Conservation (phyloP, 371 early-diverging fungal species). For the Dinochytrium kinnereticum region DNA sequence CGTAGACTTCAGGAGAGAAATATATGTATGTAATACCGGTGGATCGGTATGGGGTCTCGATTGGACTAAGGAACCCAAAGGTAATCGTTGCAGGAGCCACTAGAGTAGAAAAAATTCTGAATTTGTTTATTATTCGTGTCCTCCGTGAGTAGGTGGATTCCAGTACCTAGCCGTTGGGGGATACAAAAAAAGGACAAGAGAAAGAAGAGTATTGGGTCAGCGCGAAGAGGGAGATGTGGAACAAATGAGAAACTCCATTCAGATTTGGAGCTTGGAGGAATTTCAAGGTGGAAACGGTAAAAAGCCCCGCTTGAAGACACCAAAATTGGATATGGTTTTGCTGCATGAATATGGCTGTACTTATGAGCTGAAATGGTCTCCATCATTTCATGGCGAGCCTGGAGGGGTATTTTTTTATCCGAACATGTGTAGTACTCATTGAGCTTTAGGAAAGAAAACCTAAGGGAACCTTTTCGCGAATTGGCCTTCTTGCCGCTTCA, state of each 20-base stretch:
- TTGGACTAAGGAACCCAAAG: conserved; percentile 58
- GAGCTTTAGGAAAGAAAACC: too few species aligned
- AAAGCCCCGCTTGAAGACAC: conserved; percentile 14
- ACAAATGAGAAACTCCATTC: conserved; percentile 46
- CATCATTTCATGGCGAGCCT: too few species aligned
- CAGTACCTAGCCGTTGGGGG: conserved; percentile 72
- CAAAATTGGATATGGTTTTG: conserved; percentile 61
- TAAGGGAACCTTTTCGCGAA: conserved; percentile 27
- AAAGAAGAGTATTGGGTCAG: conserved; percentile 50
- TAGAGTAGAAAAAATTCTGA: not conserved
- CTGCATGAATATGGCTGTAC: conserved; percentile 64
- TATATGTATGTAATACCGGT: conserved; percentile 58
- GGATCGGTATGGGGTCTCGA: conserved; percentile 70
- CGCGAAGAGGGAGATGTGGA: conserved; percentile 42
- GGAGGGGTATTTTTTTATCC: too few species aligned
- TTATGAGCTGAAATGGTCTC: conserved; percentile 65
- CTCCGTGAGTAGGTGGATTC: not conserved
- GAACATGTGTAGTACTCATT: too few species aligned
- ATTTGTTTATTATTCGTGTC: not conserved
- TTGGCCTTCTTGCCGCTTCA: conserved; percentile 63
- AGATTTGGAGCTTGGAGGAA: conserved; percentile 56
- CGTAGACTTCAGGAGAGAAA: not conserved
- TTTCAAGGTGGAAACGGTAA: not conserved
- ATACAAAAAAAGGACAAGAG: conserved; percentile 55
- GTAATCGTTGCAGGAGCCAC: conserved; percentile 7